Conservation (phyloP, 108 stramenopile genomes). For the Stephanodiscus minutulus region DNA sequence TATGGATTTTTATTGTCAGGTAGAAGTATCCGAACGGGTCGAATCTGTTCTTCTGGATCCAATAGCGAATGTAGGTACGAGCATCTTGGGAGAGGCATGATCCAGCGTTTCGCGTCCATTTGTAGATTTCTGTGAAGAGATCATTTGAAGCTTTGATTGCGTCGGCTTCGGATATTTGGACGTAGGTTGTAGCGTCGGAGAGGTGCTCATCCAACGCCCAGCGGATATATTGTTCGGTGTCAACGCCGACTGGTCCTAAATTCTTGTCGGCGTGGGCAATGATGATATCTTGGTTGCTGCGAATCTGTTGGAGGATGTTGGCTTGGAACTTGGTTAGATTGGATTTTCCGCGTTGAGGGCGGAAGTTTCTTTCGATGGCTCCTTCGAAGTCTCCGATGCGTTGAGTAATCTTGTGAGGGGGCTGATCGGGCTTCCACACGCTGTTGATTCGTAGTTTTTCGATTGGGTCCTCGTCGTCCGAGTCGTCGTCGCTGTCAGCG, state of each 20-base stretch:
- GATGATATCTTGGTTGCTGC: background rate
- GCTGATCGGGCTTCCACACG: background rate
- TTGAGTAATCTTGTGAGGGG: background rate
- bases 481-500: background rate
- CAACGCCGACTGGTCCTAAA: no score
- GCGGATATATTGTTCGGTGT: background rate
- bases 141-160: background rate
- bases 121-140: background rate
- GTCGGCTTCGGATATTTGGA: background rate
- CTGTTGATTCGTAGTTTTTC: slow-evolving; percentile 13
- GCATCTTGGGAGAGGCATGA: background rate
- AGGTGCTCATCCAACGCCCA: background rate
- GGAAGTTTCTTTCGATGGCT: background rate
- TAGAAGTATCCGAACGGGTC: slow-evolving; percentile 5
- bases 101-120: background rate
- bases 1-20: background rate
- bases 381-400: background rate
- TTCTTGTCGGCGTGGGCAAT: slow-evolving; percentile 1
- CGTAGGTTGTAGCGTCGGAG: background rate
- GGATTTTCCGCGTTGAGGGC: background rate
- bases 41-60: background rate
- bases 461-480: background rate
- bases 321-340: background rate
- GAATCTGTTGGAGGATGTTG: background rate
- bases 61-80: background rate